phyloP scores from a whole-genome alignment of 371 early-diverging fungal species.

The Capillidium rhysosporum region DNA sequence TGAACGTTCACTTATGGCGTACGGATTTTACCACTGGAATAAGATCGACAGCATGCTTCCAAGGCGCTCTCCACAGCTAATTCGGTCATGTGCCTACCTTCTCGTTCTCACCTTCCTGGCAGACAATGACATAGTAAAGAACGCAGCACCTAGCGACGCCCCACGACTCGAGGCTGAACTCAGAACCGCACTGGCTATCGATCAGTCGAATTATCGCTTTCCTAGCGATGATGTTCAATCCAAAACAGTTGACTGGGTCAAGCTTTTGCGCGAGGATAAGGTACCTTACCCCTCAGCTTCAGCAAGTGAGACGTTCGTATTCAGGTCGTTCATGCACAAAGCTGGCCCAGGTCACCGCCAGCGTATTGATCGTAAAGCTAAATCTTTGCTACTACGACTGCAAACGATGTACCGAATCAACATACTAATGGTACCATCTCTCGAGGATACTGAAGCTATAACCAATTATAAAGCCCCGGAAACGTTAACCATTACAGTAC shows the following conservation, averaged over 20 bases:
- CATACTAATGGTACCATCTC: conserved; percentile 32
- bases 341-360: conserved; percentile 50
- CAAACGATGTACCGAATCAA: conserved; percentile 55
- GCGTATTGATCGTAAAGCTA: conserved; percentile 41
- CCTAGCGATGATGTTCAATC: neutral
- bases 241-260: neutral
- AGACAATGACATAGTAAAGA: conserved; percentile 4
- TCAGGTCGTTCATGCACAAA: conserved; percentile 39
- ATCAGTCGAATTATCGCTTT: neutral
- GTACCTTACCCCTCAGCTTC: conserved; percentile 38
- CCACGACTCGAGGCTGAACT: neutral
- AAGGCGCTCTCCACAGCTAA: conserved; percentile 30
- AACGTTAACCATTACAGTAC: conserved; percentile 19
- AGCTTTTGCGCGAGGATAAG: conserved; percentile 12
- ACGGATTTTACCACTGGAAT: conserved; percentile 61
- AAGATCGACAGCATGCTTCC: conserved; percentile 31
- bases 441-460: conserved; percentile 21
- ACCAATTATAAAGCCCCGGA: conserved; percentile 31
- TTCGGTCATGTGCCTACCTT: conserved; percentile 22
- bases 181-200: neutral
- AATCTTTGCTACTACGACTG: conserved; percentile 50
- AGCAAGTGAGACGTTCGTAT: conserved; percentile 36
- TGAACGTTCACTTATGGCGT: conserved; percentile 66
- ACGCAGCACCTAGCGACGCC: neutral
- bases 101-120: conserved; percentile 13